These are phyloP conservation scores for Escovopsis sp. DNA, from an alignment of 2,329 filamentous ascomycete genomes.

Conservation along the genomic window DNA sequence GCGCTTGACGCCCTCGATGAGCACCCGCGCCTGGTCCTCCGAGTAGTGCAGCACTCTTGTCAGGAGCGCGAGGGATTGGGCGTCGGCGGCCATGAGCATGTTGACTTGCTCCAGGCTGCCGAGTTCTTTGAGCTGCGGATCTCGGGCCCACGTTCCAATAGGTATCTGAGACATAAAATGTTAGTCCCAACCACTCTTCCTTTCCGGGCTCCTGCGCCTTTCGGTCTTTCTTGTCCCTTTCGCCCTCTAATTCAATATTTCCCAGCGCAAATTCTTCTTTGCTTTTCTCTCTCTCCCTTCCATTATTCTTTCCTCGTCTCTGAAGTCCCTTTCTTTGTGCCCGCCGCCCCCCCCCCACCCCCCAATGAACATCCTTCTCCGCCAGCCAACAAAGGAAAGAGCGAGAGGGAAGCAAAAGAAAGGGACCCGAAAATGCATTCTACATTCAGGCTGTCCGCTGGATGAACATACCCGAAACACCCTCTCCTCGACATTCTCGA, in stretches of 20 bases:
- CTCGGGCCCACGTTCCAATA: slow-evolving; percentile 23
- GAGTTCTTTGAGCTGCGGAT: slow-evolving; percentile 20
- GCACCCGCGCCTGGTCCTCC: slow-evolving; percentile 23
- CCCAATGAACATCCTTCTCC: too few relatives aligned
- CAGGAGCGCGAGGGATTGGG: slow-evolving; percentile 25
- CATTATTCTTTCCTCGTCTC: not conserved
- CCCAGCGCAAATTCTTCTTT: too few relatives aligned
- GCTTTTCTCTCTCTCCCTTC: too few relatives aligned
- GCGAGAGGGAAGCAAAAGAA: too few relatives aligned
- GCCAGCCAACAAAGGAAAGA: too few relatives aligned
- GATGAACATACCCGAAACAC: slow-evolving; percentile 12
- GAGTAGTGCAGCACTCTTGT: slow-evolving; percentile 22
- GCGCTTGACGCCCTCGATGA: slow-evolving; percentile 27
- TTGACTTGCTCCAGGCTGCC: slow-evolving; percentile 21
- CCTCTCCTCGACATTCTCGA: slow-evolving; percentile 19
- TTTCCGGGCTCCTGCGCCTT: too few relatives aligned
- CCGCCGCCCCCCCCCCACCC: too few relatives aligned
- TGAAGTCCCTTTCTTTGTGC: not conserved
- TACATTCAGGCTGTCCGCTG: not conserved
- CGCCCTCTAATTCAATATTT: too few relatives aligned
- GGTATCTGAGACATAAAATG: slow-evolving; percentile 16
- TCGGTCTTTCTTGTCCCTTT: too few relatives aligned
- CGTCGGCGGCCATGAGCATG: slow-evolving; percentile 28
- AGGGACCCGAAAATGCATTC: too few relatives aligned
- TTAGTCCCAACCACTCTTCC: not conserved